A percentile compares a stretch with the other conserved stretches of the same genome.
Evolutionary conservation across 306 rosid species (phyloP).

Genomic region (Acacia crassicarpa): DNA sequence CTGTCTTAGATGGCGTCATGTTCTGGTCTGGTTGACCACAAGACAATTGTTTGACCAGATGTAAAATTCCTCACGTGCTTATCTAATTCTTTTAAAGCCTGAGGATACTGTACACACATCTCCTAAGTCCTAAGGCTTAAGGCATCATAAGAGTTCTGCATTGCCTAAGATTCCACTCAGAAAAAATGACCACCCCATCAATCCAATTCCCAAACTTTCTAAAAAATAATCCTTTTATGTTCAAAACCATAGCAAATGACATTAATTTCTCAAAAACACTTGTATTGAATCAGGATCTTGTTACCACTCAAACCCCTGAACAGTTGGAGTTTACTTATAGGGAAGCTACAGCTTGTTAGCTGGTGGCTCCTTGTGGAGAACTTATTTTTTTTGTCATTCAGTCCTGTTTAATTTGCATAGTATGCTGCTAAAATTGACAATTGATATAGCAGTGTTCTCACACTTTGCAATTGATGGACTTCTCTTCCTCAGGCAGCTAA

Average conservation of each 20-base stretch:
- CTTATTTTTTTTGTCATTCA: slow-evolving; percentile 1
- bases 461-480: slow-evolving; percentile 33
- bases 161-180: not conserved
- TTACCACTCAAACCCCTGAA: not conserved
- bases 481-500: slow-evolving; percentile 86
- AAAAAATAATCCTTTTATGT: not conserved
- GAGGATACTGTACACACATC: not conserved
- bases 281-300: not conserved
- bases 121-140: not conserved
- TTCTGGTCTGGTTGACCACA: not conserved
- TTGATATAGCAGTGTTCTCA: not conserved
- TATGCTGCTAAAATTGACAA: not conserved
- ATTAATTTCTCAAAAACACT: not conserved
- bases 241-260: not conserved
- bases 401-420: slow-evolving; percentile 16
- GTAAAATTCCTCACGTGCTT: not conserved
- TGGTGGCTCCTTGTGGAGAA: slow-evolving; percentile 5
- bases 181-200: not conserved
- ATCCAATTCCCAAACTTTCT: not conserved
- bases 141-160: not conserved
- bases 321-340: not conserved
- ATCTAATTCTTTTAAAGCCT: not conserved
- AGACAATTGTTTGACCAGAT: not conserved
- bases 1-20: not conserved
- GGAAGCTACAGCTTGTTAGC: not conserved